These are phyloP conservation scores for Buxus sempervirens DNA, from an alignment of 164 flowering plant species.

Conservation along the genomic window DNA sequence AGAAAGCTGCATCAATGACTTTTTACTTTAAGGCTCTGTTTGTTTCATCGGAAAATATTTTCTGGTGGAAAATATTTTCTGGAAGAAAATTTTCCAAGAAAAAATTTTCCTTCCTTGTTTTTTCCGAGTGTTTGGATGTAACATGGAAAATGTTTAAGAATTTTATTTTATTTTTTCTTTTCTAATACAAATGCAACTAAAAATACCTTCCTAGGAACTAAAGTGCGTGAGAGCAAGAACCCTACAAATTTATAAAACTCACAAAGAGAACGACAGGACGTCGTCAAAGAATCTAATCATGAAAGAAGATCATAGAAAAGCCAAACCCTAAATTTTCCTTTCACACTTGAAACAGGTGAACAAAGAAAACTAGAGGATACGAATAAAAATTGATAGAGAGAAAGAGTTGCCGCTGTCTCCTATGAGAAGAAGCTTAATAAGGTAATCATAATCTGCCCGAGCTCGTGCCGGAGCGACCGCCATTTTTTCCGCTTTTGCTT, in stretches of 20 bases:
- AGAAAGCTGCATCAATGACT: too few relatives aligned
- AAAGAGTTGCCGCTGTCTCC: conserved; percentile 42
- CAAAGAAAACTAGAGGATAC: neutral
- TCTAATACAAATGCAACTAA: too few relatives aligned
- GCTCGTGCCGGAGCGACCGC: conserved; percentile 45
- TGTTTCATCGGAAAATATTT: too few relatives aligned
- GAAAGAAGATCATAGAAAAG: conserved; percentile 2
- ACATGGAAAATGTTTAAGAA: too few relatives aligned
- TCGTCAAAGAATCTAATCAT: neutral
- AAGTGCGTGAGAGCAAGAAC: too few relatives aligned
- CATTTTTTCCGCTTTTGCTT: conserved; percentile 16
- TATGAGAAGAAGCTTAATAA: conserved; percentile 44
- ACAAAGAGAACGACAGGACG: neutral
- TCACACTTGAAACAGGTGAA: neutral
- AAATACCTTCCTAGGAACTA: too few relatives aligned
- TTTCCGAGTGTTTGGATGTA: too few relatives aligned
- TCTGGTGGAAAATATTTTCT: too few relatives aligned
- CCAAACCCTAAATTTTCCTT: conserved; percentile 7
- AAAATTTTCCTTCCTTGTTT: too few relatives aligned
- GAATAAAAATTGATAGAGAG: neutral
- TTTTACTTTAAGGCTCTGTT: too few relatives aligned
- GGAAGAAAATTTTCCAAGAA: too few relatives aligned
- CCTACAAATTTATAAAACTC: neutral
- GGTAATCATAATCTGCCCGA: conserved; percentile 51
- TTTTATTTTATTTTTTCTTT: too few relatives aligned